Percentiles rank a stretch among this genome's conserved stretches.
Evolutionary conservation across 345 rosid genomes (phyloP).

Genomic region (Sisymbrium altissimum): DNA sequence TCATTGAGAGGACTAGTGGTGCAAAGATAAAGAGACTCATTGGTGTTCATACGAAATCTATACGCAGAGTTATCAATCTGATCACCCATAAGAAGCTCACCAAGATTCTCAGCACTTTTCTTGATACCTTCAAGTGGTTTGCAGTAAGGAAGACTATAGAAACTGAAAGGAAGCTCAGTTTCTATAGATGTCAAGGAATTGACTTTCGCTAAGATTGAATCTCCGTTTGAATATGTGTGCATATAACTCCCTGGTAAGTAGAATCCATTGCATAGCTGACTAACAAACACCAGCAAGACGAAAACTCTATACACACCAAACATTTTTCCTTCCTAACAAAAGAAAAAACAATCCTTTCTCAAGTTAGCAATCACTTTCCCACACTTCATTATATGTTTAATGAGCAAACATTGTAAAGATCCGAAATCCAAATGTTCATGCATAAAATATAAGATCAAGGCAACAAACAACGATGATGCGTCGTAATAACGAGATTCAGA

Average conservation of each 20-base stretch:
- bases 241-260: constrained; percentile 88
- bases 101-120: constrained; percentile 87
- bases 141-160: constrained; percentile 82
- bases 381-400: background rate
- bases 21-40: constrained; percentile 70
- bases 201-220: constrained; percentile 57
- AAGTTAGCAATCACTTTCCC: background rate
- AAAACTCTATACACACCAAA: constrained; percentile 37
- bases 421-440: background rate
- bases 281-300: constrained; percentile 41
- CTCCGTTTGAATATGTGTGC: constrained; percentile 60
- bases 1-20: constrained; percentile 54
- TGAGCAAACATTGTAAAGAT: background rate
- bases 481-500: background rate
- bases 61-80: constrained; percentile 88
- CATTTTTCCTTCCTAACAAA: constrained; percentile 27
- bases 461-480: background rate
- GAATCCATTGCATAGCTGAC: constrained; percentile 56
- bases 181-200: constrained; percentile 91
- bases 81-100: constrained; percentile 89
- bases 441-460: background rate
- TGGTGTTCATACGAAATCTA: constrained; percentile 61
- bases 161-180: constrained; percentile 83
- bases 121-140: constrained; percentile 51
- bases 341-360: constrained; percentile 2